phyloP scores from a whole-genome alignment of 2,329 filamentous ascomycete genomes.

The Beauveria brongniartii region DNA sequence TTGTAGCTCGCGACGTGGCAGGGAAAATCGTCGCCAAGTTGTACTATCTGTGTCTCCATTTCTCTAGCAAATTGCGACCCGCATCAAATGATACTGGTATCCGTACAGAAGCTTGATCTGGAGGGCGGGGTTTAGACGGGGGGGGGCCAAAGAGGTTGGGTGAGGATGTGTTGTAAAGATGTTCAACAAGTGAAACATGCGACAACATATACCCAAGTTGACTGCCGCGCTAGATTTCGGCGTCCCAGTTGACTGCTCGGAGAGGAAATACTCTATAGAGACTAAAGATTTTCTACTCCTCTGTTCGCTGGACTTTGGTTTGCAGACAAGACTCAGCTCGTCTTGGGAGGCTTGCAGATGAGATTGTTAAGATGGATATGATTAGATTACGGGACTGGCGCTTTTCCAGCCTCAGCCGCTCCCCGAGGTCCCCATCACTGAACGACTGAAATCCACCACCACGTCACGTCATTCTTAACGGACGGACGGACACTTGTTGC shows the following conservation, averaged over 20 bases:
- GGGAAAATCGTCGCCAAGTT: not conserved
- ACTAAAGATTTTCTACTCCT: too few relatives aligned
- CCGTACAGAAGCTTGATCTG: not conserved
- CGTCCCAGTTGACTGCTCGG: too few relatives aligned
- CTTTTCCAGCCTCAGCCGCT: too few relatives aligned
- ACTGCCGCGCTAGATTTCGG: too few relatives aligned
- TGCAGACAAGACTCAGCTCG: not conserved
- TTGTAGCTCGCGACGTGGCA: conserved; percentile 3
- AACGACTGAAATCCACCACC: too few relatives aligned
- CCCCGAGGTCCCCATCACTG: too few relatives aligned
- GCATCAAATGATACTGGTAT: not conserved
- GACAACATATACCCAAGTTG: too few relatives aligned
- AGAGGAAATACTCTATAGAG: too few relatives aligned
- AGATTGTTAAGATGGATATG: not conserved
- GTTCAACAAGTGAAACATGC: too few relatives aligned
- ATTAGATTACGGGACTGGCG: not conserved
- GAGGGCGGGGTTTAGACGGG: not conserved
- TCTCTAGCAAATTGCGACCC: not conserved
- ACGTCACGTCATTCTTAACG: too few relatives aligned
- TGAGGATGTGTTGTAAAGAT: too few relatives aligned
- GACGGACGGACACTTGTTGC: too few relatives aligned
- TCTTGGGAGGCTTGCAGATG: not conserved
- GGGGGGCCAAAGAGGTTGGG: not conserved
- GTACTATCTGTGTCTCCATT: not conserved
- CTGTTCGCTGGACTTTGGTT: not conserved